These are phyloP conservation scores for Neoboletus brunneissimus DNA, from an alignment of 768 basidiomycete genomes.

Conservation along the genomic window DNA sequence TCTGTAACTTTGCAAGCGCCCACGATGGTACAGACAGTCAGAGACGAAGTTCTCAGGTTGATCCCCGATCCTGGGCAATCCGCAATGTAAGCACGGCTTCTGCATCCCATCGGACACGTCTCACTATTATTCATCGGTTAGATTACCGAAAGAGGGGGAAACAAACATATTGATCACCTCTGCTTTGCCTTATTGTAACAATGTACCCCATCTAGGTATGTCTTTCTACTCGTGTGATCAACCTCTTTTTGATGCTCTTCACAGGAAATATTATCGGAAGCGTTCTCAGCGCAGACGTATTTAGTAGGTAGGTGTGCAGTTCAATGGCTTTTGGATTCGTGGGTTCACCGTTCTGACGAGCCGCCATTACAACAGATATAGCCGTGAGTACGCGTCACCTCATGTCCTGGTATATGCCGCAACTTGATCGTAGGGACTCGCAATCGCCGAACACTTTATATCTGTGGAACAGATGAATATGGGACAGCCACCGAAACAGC, in stretches of 20 bases:
- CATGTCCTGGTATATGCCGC: background rate
- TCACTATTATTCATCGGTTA: conserved; percentile 21
- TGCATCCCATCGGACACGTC: background rate
- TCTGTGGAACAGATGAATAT: conserved; percentile 99
- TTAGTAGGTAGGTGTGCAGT: conserved; percentile 68
- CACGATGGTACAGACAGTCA: conserved; percentile 53
- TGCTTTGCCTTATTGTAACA: conserved; percentile 94
- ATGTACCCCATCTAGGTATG: conserved; percentile 91
- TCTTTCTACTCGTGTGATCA: conserved; percentile 13
- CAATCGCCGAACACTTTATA: conserved; percentile 87
- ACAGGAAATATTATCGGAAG: conserved; percentile 91
- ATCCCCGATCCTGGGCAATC: conserved; percentile 52
- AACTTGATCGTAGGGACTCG: conserved; percentile 46
- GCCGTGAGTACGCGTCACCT: conserved; percentile 42
- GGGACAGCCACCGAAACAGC: conserved; percentile 99
- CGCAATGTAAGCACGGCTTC: conserved; percentile 39
- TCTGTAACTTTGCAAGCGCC: background rate
- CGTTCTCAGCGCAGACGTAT: conserved; percentile 95
- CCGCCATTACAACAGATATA: conserved; percentile 44
- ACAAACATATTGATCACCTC: conserved; percentile 90
- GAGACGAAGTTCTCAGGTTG: conserved; percentile 49
- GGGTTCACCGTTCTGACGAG: conserved; percentile 3
- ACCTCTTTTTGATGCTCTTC: conserved; percentile 1
- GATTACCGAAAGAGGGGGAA: conserved; percentile 81
- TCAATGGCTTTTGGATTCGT: background rate